These are phyloP conservation scores for Ceratocystis eucalypticola DNA, from an alignment of 2,329 filamentous ascomycete genomes.

Conservation along the genomic window DNA sequence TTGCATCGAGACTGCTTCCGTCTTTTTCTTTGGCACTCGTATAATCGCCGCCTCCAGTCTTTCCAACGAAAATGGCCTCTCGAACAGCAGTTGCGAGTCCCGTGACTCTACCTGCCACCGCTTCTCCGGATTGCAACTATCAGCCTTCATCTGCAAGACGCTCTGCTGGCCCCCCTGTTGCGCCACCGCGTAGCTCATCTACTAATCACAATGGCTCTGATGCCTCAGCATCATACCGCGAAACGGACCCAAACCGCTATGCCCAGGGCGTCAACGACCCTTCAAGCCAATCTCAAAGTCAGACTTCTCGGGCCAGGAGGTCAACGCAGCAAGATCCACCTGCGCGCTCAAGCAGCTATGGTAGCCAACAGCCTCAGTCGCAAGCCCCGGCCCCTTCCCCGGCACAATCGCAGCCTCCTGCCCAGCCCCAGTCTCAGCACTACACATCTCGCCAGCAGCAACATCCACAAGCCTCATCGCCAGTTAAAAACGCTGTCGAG, in stretches of 20 bases:
- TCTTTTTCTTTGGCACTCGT: background rate
- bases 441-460: slow-evolving; percentile 8
- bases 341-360: slow-evolving; percentile 27
- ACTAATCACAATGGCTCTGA: slow-evolving; percentile 32
- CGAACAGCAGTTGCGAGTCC: slow-evolving; percentile 34
- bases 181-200: slow-evolving; percentile 71
- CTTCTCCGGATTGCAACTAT: slow-evolving; percentile 28
- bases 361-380: slow-evolving; percentile 9
- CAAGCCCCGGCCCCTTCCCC: background rate
- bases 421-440: background rate
- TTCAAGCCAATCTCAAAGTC: slow-evolving; percentile 10
- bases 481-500: slow-evolving; percentile 1
- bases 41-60: background rate
- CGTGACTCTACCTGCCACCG: slow-evolving; percentile 28
- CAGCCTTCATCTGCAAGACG: slow-evolving; percentile 36
- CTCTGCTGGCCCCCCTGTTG: slow-evolving; percentile 54
- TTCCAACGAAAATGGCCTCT: slow-evolving; percentile 30
- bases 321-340: slow-evolving; percentile 27
- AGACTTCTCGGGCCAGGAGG: slow-evolving; percentile 20
- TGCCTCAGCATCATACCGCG: slow-evolving; percentile 10
- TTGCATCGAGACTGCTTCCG: slow-evolving; percentile 8
- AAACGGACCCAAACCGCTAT: slow-evolving; percentile 12
- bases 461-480: slow-evolving; percentile 2
- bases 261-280: slow-evolving; percentile 25
- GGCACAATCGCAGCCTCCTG: background rate